Evolutionary conservation across 1,284 basidiomycete genomes (phyloP), one percentile per base, ranked within the genome.

Genomic region (Ustilago nuda): DNA sequence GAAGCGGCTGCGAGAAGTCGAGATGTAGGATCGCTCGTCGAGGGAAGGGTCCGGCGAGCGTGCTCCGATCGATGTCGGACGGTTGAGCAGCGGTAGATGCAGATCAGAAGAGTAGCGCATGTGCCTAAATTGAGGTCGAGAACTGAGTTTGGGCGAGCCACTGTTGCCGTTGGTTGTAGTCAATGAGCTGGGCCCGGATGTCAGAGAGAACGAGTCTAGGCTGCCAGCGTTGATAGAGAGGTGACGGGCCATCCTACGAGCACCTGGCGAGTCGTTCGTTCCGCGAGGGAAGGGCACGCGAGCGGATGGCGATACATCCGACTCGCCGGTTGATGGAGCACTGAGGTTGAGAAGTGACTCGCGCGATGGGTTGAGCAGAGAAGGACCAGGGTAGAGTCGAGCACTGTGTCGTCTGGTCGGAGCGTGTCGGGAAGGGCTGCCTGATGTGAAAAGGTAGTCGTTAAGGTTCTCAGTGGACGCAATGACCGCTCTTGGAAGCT

Each of bases 41-140:
- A 60, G 30, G 8, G 70, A 76, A 30, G 66, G 56, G 27, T 76
- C 72, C 12, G 71, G 65, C 19, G 67, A 70, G 41, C 67, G 61
- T 50, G 58, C 56, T 37, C 66, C 56, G 12, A 61, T 32, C 35
- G 71, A 65, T 9, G 35, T 57, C 4, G 60, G 54, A 12, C 71
- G 64, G 19, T 53, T 46, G 53, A 69, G 4, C 27, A 59, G 53
- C 2, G 77, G 73, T 4, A 82, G 58, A 35, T 81, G 81, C 15
- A 82, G 50, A 13, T 83, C 81, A 3, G 81, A 83, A 7, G 81
- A 81, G 70, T 82, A 83, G 17, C 81, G 78, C 56, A 75, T 64
- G 62, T 82, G 80, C 32, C 78, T 63, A 61, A 71, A 78, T 2
- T 71, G 57, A 0, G 80, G 77, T 13, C 77, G 66, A 9, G 70